Evolutionary conservation across 2,329 filamentous ascomycete species (phyloP).

Genomic region (Aspergillus sp.): DNA sequence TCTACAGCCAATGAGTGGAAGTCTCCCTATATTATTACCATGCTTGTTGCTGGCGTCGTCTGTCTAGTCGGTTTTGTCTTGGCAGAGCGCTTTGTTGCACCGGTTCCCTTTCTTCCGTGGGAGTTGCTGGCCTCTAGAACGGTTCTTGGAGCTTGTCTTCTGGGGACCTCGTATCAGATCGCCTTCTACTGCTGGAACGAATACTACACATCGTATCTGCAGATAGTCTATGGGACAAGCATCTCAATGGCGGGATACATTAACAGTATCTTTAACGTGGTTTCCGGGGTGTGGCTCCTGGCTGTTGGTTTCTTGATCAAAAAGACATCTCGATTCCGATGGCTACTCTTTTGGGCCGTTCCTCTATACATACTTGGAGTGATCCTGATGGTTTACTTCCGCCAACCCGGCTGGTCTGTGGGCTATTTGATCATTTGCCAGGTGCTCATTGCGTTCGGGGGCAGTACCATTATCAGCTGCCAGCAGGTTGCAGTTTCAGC

Average conservation of each 20-base stretch:
- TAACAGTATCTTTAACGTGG: constrained; percentile 54
- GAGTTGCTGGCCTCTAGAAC: constrained; percentile 40
- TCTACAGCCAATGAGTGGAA: constrained; percentile 41
- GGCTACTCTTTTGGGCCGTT: constrained; percentile 52
- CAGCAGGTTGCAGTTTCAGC: constrained; percentile 58
- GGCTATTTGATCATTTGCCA: constrained; percentile 61
- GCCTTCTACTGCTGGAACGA: constrained; percentile 20
- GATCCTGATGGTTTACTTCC: constrained; percentile 59
- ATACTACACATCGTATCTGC: constrained; percentile 25
- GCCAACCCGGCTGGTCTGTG: constrained; percentile 46
- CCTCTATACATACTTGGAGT: constrained; percentile 55
- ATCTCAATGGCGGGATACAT: constrained; percentile 37
- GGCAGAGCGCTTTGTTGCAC: constrained; percentile 54
- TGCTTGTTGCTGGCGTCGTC: constrained; percentile 55
- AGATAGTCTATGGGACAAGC: constrained; percentile 26
- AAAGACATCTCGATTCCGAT: constrained; percentile 55
- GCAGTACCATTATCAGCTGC: constrained; percentile 53
- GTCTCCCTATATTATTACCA: constrained; percentile 49
- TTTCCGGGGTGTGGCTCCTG: constrained; percentile 56
- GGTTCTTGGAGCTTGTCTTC: constrained; percentile 21
- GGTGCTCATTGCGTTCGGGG: constrained; percentile 58
- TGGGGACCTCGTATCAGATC: constrained; percentile 28
- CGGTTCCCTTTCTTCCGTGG: constrained; percentile 56
- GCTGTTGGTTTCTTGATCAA: constrained; percentile 54
- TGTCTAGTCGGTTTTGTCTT: constrained; percentile 54